A percentile compares a stretch with the other conserved stretches of the same genome.
Evolutionary conservation across 352 stramenopile genomes (phyloP).

Genomic region (Phytopythium aichiense): DNA sequence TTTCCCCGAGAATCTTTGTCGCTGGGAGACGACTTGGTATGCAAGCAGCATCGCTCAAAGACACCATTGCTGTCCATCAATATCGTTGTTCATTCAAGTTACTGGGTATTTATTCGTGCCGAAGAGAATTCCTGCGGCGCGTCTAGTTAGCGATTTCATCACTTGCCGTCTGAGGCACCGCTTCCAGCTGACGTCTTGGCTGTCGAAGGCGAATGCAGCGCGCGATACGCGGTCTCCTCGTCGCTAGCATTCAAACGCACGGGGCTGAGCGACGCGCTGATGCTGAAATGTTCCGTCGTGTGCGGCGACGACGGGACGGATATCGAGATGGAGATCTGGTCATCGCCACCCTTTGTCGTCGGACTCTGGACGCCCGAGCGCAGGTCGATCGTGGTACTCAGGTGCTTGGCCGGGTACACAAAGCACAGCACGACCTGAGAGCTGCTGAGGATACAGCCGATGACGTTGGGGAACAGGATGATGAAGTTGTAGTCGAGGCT

Average conservation of each 20-base stretch:
- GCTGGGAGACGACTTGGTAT: no score
- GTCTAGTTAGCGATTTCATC: background rate
- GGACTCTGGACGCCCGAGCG: slow-evolving; percentile 10
- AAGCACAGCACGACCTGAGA: slow-evolving; percentile 25
- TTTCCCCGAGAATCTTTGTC: no score
- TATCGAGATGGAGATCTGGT: slow-evolving; percentile 14
- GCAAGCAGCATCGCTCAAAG: no score
- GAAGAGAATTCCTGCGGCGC: no score
- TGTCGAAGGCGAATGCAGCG: slow-evolving; percentile 15
- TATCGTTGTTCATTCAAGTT: background rate
- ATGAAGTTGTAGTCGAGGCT: slow-evolving; percentile 29
- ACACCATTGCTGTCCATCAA: no score
- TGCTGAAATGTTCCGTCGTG: slow-evolving; percentile 8
- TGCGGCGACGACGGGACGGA: slow-evolving; percentile 15
- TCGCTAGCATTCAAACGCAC: background rate
- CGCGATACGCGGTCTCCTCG: slow-evolving; percentile 7
- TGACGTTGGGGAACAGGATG: slow-evolving; percentile 39
- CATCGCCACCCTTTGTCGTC: slow-evolving; percentile 10
- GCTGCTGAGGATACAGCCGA: slow-evolving; percentile 23
- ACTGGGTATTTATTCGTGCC: background rate
- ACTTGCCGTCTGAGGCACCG: background rate
- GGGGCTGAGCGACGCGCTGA: slow-evolving; percentile 9
- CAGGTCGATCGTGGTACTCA: slow-evolving; percentile 13
- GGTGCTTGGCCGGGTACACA: slow-evolving; percentile 24
- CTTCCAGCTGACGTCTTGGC: background rate